Percentiles rank a stretch among this genome's conserved stretches.
Conservation (phyloP, 2,329 filamentous ascomycete species). For the Dactylellina haptotyla region DNA sequence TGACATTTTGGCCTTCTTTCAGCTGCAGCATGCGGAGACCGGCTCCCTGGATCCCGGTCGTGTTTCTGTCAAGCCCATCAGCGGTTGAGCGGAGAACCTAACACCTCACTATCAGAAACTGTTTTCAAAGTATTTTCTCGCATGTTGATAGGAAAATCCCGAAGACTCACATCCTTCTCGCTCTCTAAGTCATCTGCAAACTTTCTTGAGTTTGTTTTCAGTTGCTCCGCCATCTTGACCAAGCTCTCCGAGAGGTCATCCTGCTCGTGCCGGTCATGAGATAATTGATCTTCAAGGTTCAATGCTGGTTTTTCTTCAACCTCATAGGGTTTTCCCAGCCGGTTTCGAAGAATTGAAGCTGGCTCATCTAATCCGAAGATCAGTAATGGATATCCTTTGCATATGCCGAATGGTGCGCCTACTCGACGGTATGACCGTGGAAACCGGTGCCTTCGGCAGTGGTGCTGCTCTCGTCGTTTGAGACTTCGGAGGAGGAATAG, state of each 20-base stretch:
- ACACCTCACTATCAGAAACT: not conserved
- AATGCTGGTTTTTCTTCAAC: conserved; percentile 24
- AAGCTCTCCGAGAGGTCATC: conserved; percentile 83
- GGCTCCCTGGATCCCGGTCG: conserved; percentile 39
- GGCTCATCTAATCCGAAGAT: conserved; percentile 37
- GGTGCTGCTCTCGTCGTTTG: conserved; percentile 10
- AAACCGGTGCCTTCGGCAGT: conserved; percentile 6
- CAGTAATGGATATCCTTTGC: not conserved
- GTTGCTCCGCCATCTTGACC: conserved; percentile 78
- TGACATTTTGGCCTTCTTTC: conserved; percentile 49
- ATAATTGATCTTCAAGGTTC: conserved; percentile 37
- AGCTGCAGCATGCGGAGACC: conserved; percentile 49
- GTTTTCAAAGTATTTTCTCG: not conserved
- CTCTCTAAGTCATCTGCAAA: conserved; percentile 77
- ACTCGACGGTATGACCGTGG: conserved; percentile 35
- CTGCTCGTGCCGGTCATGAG: conserved; percentile 79
- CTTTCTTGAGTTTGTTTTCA: conserved; percentile 78
- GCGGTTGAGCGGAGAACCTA: conserved; percentile 36
- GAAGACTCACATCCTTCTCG: conserved; percentile 71
- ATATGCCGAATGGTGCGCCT: not conserved
- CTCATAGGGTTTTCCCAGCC: conserved; percentile 27
- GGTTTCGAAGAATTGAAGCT: conserved; percentile 38
- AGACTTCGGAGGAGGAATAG: not conserved
- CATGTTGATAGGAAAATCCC: not conserved
- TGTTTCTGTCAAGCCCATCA: conserved; percentile 45